Percentiles rank a stretch among this genome's conserved stretches.
These are phyloP conservation scores for Omphalea diandra DNA, from an alignment of 441 rosid species.

Conservation along the genomic window DNA sequence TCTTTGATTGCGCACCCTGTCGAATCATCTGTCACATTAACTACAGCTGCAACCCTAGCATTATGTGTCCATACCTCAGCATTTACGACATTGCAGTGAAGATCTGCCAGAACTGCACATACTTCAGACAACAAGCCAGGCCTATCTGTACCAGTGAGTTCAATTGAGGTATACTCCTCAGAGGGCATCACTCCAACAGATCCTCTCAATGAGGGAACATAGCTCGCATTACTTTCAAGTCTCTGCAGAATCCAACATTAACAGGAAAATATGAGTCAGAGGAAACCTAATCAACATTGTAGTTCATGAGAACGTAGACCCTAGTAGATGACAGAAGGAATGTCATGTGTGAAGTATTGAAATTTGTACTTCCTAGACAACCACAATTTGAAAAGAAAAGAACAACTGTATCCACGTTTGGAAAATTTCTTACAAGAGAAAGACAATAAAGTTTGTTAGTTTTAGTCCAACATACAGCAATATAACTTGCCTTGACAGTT, in stretches of 20 bases:
- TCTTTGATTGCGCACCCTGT: conserved; percentile 63
- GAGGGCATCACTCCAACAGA: conserved; percentile 84
- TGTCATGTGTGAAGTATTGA: neutral
- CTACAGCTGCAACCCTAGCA: conserved; percentile 86
- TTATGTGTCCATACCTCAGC: conserved; percentile 99
- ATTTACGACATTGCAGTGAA: conserved; percentile 73
- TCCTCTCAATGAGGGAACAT: conserved; percentile 52
- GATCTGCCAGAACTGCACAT: conserved; percentile 80
- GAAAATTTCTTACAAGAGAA: too few relatives aligned
- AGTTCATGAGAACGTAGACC: neutral
- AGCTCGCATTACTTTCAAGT: conserved; percentile 69
- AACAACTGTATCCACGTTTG: too few relatives aligned
- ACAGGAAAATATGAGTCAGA: conserved; percentile 12
- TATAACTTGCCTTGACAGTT: neutral
- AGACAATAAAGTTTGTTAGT: neutral
- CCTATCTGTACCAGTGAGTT: conserved; percentile 80
- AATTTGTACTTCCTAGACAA: neutral
- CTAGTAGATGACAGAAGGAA: neutral
- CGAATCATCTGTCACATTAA: conserved; percentile 67
- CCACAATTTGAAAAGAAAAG: neutral
- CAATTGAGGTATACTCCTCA: conserved; percentile 84
- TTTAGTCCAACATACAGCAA: neutral
- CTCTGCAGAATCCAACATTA: conserved; percentile 48
- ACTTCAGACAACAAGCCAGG: conserved; percentile 94
- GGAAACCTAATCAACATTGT: neutral